Base-by-base conservation (phyloP, 2,329 filamentous ascomycete genomes). In the Mollisia scopiformis region DNA sequence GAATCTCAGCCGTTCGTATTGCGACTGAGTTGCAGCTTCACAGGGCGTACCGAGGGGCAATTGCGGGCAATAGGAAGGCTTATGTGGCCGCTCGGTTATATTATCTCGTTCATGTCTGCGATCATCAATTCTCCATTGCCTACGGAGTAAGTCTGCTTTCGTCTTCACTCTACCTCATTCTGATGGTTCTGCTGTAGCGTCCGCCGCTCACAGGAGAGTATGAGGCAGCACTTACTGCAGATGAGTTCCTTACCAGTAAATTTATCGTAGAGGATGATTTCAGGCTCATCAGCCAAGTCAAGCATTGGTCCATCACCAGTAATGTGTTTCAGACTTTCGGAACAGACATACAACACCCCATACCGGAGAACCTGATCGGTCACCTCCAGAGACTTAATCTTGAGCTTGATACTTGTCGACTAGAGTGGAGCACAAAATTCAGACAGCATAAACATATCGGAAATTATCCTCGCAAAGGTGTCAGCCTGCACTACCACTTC, bases 401-500 rank as follows among this genome's bases (percentile, higher is more conserved):
- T 8, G 59, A 62, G 3, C 59, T 72, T 16, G 70, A 72, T 49
- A 61, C 54, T n/a, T 56, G 64, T 5, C 62, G 68, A 2, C 63
- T 62, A 1, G 68, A 71, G 37, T 71, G 69, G 69, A 58, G 46
- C 1, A 68, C 69, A 8, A 47, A 58, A n/a, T 69, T 69, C 37
- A 57, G 50, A 6, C 64, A 62, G 2, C 72, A 75, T 62, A 68
- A 71, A 0, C 70, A 75, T 43, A 75, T 78, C n/a, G 75, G 77
- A 1, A 71, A 73, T 2, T 79, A 78, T 47, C 76, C 77, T 1
- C 67, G 73, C 13, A 79, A 79, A 60, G 76, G 76, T 2, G 76
- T 76, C 1, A 69, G 74, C 16, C 64, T 79, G 16, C 77, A 79
- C 50, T 78, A 75, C 60, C 76, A 78, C 62, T 79, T 79, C 41